Conservation (phyloP, 2,329 filamentous ascomycete genomes). For the Diaporthe destruens region DNA sequence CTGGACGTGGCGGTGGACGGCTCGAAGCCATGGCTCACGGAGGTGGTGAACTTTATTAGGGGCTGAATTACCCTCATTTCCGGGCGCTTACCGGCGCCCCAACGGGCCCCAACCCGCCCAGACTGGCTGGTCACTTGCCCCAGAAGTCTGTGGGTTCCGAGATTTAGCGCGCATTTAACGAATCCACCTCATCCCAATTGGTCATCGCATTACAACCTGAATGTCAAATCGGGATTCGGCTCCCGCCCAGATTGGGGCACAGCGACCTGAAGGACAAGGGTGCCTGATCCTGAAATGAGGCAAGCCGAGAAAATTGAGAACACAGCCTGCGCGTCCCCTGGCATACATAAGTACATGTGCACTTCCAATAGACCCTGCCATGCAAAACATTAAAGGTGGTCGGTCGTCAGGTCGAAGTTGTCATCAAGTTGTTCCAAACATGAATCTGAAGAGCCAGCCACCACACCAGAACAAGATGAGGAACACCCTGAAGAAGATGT, state of each 20-base stretch:
- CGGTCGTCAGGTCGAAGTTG: neutral
- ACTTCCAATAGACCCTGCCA: neutral
- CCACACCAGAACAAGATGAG: neutral
- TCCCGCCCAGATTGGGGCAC: neutral
- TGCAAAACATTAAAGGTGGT: neutral
- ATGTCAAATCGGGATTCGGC: conserved; percentile 1
- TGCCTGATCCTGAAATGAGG: conserved; percentile 7
- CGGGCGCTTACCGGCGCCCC: conserved; percentile 4
- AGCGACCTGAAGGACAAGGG: conserved; percentile 14
- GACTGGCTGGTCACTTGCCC: too few species aligned
- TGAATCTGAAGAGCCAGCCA: neutral
- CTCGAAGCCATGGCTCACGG: neutral
- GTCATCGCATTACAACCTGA: neutral
- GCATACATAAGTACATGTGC: conserved; percentile 19
- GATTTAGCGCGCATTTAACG: conserved; percentile 5
- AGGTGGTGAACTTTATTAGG: conserved; percentile 3
- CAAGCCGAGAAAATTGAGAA: conserved; percentile 1
- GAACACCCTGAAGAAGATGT: conserved; percentile 2
- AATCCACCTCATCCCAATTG: neutral
- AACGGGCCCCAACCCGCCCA: too few species aligned
- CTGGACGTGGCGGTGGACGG: neutral
- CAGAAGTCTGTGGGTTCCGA: conserved; percentile 8
- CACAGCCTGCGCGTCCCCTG: too few species aligned
- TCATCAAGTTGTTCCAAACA: neutral
- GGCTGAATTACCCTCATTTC: conserved; percentile 24